phyloP scores from a whole-genome alignment of 805 yeast genomes.

The Candida nitratophila region DNA sequence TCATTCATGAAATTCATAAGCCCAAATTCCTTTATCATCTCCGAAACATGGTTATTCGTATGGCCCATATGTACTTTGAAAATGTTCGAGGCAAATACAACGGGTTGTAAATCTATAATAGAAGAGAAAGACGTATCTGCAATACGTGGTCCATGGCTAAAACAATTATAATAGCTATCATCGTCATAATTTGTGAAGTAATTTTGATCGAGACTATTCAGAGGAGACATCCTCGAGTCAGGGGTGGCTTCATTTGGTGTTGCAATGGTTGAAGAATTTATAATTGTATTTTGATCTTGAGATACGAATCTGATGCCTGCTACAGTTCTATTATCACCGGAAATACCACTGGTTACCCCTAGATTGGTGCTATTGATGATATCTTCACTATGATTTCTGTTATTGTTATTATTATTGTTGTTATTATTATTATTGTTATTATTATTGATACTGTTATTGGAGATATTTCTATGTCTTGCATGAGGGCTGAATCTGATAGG shows the following conservation, averaged over 20 bases:
- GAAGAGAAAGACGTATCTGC: background rate
- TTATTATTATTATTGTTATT: too few species aligned
- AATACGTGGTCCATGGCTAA: background rate
- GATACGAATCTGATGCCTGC: background rate
- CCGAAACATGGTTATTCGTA: conserved; percentile 8
- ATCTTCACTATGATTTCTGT: background rate
- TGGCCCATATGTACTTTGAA: conserved; percentile 1
- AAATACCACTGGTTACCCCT: too few species aligned
- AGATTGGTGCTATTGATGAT: too few species aligned
- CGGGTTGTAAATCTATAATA: background rate
- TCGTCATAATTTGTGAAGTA: background rate
- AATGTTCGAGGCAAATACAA: background rate
- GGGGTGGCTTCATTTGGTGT: background rate
- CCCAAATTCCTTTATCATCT: conserved; percentile 16
- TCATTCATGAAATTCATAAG: conserved; percentile 20
- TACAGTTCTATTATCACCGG: background rate
- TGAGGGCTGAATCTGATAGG: background rate
- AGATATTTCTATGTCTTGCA: background rate
- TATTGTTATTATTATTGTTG: background rate
- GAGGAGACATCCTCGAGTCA: background rate
- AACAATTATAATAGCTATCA: background rate
- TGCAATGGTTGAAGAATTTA: background rate
- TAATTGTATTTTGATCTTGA: background rate
- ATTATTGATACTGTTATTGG: background rate
- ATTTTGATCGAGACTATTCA: background rate